A percentile compares a stretch with the other conserved stretches of the same genome.
These are phyloP conservation scores for Coffea canephora DNA, from an alignment of 257 asterid species.

Conservation along the genomic window DNA sequence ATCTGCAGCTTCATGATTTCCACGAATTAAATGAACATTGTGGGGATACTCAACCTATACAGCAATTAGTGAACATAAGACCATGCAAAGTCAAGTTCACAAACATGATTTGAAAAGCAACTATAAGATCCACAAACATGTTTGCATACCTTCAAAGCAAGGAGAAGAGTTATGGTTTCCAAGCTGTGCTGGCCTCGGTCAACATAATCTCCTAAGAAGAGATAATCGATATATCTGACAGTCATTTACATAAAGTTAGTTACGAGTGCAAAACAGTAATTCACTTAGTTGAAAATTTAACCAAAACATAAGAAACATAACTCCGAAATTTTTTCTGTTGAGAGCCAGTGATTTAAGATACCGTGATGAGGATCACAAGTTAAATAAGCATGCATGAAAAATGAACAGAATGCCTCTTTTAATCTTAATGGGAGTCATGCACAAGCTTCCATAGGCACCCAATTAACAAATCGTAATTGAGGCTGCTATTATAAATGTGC, in stretches of 20 bases:
- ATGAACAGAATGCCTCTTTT: not conserved
- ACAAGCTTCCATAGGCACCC: not conserved
- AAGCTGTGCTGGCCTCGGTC: slow-evolving; percentile 99
- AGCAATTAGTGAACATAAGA: slow-evolving; percentile 18
- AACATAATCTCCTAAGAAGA: slow-evolving; percentile 98
- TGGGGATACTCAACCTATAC: slow-evolving; percentile 82
- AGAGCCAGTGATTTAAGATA: not conserved
- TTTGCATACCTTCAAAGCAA: slow-evolving; percentile 76
- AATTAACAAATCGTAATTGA: not conserved
- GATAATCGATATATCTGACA: slow-evolving; percentile 90
- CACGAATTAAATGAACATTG: slow-evolving; percentile 93
- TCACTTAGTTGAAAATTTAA: not conserved
- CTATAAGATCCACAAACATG: slow-evolving; percentile 18
- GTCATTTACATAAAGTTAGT: slow-evolving; percentile 34
- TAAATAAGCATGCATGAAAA: not conserved
- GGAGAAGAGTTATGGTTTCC: slow-evolving; percentile 94
- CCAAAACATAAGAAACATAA: not conserved
- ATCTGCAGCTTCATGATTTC: slow-evolving; percentile 99
- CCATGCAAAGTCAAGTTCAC: slow-evolving; percentile 19
- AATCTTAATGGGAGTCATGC: not conserved
- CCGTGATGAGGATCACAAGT: not conserved
- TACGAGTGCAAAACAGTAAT: not conserved
- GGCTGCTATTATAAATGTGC: not conserved
- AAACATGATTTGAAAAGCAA: slow-evolving; percentile 8
- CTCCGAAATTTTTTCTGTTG: not conserved